Evolutionary conservation across 805 yeast species (phyloP).

Genomic region (Saturnispora kantuleensis): DNA sequence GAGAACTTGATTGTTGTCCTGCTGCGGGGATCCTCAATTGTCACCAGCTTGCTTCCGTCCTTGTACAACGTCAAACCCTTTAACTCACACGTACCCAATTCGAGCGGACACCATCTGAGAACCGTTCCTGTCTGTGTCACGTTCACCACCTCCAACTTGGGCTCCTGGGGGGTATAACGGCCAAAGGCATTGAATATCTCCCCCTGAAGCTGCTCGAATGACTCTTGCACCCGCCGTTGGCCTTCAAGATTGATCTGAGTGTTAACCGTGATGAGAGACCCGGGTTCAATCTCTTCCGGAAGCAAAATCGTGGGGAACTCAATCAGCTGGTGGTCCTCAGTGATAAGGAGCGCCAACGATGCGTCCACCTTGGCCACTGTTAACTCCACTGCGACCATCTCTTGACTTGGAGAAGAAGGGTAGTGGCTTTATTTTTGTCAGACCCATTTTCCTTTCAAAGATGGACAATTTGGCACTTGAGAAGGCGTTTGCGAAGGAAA

Average conservation of each 20-base stretch:
- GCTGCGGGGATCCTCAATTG: slow-evolving; percentile 72
- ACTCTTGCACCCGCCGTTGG: slow-evolving; percentile 48
- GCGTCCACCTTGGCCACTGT: slow-evolving; percentile 96
- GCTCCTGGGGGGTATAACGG: slow-evolving; percentile 56
- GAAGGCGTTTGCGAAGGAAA: background rate
- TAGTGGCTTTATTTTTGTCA: no score
- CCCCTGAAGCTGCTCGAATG: slow-evolving; percentile 60
- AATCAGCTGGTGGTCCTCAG: slow-evolving; percentile 82
- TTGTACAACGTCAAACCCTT: slow-evolving; percentile 71
- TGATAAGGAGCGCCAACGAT: slow-evolving; percentile 79
- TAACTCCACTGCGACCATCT: slow-evolving; percentile 68
- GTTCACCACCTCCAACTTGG: slow-evolving; percentile 60
- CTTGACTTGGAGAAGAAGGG: no score
- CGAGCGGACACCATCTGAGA: slow-evolving; percentile 84
- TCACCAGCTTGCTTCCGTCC: slow-evolving; percentile 63
- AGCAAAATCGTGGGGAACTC: slow-evolving; percentile 93
- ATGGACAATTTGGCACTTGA: background rate
- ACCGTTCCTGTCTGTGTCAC: slow-evolving; percentile 93
- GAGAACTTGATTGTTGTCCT: slow-evolving; percentile 79
- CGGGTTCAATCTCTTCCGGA: slow-evolving; percentile 86
- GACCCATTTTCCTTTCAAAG: background rate
- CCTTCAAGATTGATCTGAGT: slow-evolving; percentile 69
- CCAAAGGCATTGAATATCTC: slow-evolving; percentile 69
- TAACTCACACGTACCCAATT: slow-evolving; percentile 72
- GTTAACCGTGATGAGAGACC: slow-evolving; percentile 77